A percentile compares a stretch with the other conserved stretches of the same genome.
Evolutionary conservation across 768 basidiomycete genomes (phyloP).

Genomic region (Suillus fuscotomentosus): DNA sequence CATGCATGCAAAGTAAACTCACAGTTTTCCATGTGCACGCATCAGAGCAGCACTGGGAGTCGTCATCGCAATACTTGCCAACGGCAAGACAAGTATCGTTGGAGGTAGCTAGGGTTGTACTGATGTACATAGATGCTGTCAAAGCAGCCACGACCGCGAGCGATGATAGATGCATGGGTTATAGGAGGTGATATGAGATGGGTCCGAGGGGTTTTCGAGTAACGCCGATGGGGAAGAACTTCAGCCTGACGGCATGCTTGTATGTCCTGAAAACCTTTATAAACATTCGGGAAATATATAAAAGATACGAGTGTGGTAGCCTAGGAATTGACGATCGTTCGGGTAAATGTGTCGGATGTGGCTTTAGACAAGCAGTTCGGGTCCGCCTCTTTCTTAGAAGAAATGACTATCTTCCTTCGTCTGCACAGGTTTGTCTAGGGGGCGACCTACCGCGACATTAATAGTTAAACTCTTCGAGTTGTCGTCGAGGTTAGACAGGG

Average conservation of each 20-base stretch:
- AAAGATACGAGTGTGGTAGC: background rate
- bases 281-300: background rate
- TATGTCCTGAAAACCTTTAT: background rate
- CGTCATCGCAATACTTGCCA: background rate
- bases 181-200: too few relatives aligned
- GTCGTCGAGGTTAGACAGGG: too few relatives aligned
- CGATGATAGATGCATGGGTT: background rate
- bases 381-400: too few relatives aligned
- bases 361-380: too few relatives aligned
- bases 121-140: background rate
- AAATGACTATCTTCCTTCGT: too few relatives aligned
- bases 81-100: background rate
- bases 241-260: background rate
- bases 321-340: too few relatives aligned
- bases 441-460: too few relatives aligned
- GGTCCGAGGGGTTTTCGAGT: too few relatives aligned
- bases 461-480: too few relatives aligned
- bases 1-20: background rate
- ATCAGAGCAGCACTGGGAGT: background rate
- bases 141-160: background rate
- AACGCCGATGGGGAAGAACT: too few relatives aligned
- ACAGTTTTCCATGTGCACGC: background rate
- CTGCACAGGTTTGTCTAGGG: too few relatives aligned
- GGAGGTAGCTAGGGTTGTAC: background rate
- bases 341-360: too few relatives aligned